These are phyloP conservation scores for Rhizophagus clarus DNA, from an alignment of 192 early-diverging fungal genomes.

Conservation along the genomic window DNA sequence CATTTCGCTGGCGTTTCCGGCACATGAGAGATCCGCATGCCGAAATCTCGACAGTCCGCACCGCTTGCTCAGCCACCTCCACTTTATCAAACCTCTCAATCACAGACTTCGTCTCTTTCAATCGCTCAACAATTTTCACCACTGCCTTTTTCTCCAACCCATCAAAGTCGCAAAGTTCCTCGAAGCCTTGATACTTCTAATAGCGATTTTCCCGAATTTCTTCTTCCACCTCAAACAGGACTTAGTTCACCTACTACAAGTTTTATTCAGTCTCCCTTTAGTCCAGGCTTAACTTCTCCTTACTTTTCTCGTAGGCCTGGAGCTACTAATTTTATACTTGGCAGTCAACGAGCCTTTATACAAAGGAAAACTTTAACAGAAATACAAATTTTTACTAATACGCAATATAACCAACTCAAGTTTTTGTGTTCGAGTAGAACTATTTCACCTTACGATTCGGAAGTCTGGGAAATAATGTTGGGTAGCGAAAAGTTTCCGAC, in stretches of 20 bases:
- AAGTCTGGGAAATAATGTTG: constrained; percentile 43
- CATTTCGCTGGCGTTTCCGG: not conserved
- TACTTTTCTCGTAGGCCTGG: not conserved
- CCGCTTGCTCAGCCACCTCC: constrained; percentile 23
- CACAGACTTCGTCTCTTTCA: not conserved
- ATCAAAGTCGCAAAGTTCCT: constrained; percentile 3
- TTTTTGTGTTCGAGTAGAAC: constrained; percentile 18
- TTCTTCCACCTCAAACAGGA: constrained; percentile 10
- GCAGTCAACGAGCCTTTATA: not conserved
- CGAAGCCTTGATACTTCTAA: constrained; percentile 1
- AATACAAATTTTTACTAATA: constrained; percentile 16
- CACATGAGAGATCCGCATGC: not conserved
- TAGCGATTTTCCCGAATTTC: not conserved
- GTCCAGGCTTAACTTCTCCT: not conserved
- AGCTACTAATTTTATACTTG: not conserved
- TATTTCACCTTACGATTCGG: constrained; percentile 26
- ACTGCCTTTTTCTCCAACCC: not conserved
- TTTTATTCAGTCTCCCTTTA: not conserved
- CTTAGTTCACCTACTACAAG: not conserved
- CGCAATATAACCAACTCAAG: constrained; percentile 11
- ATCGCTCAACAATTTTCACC: not conserved
- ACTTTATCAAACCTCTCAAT: not conserved
- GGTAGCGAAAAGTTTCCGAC: constrained; percentile 43
- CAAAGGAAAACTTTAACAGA: constrained; percentile 20
- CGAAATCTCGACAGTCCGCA: not conserved